Evolutionary conservation across 2,329 filamentous ascomycete species (phyloP).

Genomic region (Sphaerulina populicola): DNA sequence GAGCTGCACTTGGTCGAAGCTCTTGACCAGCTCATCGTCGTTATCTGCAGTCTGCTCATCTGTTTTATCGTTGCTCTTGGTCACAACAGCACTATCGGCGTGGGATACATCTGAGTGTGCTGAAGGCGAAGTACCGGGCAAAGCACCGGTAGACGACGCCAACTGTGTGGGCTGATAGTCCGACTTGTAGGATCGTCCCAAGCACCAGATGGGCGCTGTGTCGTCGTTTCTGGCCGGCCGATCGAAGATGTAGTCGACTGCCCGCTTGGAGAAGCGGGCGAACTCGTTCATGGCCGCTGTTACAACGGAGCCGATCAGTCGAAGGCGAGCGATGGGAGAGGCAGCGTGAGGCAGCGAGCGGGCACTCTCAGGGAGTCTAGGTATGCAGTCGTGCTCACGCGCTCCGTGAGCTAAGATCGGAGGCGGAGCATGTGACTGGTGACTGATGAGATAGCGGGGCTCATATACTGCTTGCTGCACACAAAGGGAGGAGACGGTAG

Average conservation of each 20-base stretch:
- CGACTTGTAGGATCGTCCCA: conserved; percentile 51
- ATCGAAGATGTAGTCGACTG: conserved; percentile 89
- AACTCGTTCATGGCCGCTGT: conserved; percentile 57
- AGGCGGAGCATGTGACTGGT: conserved; percentile 14
- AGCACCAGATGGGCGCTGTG: conserved; percentile 72
- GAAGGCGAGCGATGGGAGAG: not conserved
- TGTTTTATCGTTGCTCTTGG: conserved; percentile 16
- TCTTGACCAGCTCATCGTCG: conserved; percentile 25
- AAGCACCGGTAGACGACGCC: conserved; percentile 10
- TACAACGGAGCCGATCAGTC: not conserved
- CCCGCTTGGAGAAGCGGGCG: conserved; percentile 63
- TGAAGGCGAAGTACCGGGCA: conserved; percentile 26
- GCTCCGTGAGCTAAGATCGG: conserved; percentile 2
- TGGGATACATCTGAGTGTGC: conserved; percentile 27
- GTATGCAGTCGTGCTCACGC: conserved; percentile 13
- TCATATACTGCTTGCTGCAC: not conserved
- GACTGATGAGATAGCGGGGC: conserved; percentile 9
- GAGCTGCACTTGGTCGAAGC: conserved; percentile 25
- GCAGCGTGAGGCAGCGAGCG: not conserved
- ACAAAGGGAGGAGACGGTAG: too few species aligned
- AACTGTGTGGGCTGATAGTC: conserved; percentile 20
- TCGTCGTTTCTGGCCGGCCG: conserved; percentile 76
- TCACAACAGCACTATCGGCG: conserved; percentile 30
- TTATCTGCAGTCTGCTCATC: conserved; percentile 14
- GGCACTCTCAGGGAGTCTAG: not conserved